Base-by-base conservation (phyloP, 768 basidiomycete genomes). In the Calocybe cyanea region DNA sequence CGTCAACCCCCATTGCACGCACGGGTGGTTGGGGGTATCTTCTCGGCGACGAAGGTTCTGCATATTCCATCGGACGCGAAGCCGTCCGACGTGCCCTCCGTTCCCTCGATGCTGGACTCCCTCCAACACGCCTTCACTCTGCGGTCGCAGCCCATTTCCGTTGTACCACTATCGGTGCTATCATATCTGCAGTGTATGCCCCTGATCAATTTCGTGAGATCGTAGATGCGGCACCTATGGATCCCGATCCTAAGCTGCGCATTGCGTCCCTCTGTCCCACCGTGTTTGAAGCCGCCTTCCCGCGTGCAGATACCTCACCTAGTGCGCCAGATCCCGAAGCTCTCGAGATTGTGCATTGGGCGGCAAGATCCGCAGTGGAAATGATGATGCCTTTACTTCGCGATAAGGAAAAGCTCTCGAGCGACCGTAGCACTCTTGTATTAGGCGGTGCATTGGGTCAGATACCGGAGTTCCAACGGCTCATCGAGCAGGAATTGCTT, bases 1-100 rank as follows among this genome's bases (percentile, higher is more conserved):
- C 30, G 41, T 44, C 56, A 23, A 19, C 32, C 1, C 52, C 58
- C 5, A 6, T 57, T 2, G 54, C 51, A 10, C 57, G 61, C 9
- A 40, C 57, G 2, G 56, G 58, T 11, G 58, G 60, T 7, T 61
- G 58, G 61, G 61, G 58, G 10, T 61, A 61, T 33, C 50, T 63
- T 10, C 51, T 61, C 17, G 59, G 58, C 17, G 58, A 63, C 39
- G 60, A 60, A 51, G 59, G 58, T 14, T 61, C 60, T 9, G 60
- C 55, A 4, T 61, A 56, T 30, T 49, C 33, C 6, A 61, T 63
- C 23, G 58, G 58, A 4, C 47, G 59, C 21, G 56, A 57, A 31
- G 61, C 57, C 13, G 48, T 63, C 4, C 53, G 59, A n/a, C 45
- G 41, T 11, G 46, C 50, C 11, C 39, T 63, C 5, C 41, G 49